Evolutionary conservation across 352 stramenopile species (phyloP).

Genomic region (Globisporangium recalcitrans): DNA sequence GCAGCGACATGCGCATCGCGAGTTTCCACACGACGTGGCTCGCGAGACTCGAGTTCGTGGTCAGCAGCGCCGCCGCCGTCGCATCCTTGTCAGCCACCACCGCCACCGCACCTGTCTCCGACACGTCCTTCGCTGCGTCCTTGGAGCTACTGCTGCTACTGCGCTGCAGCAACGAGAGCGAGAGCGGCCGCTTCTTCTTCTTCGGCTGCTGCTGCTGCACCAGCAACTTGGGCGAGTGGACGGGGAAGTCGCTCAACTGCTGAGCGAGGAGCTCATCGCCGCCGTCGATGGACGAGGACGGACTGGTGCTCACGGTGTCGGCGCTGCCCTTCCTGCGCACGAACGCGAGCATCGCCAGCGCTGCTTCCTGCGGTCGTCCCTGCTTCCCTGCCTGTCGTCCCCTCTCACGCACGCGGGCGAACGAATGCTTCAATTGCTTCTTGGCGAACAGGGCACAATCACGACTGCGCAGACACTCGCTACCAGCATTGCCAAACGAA

Average conservation of each 20-base stretch:
- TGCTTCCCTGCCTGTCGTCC: neutral
- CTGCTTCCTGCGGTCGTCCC: neutral
- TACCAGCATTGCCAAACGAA: constrained; percentile 8
- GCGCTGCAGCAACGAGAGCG: constrained; percentile 11
- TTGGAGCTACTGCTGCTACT: constrained; percentile 1
- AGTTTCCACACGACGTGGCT: constrained; percentile 63
- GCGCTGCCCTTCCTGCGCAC: constrained; percentile 18
- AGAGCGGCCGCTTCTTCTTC: constrained; percentile 14
- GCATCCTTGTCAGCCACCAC: constrained; percentile 5
- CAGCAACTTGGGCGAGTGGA: neutral
- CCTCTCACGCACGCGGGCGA: neutral
- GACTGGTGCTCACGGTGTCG: constrained; percentile 19
- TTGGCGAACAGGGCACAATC: constrained; percentile 7
- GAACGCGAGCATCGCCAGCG: constrained; percentile 14
- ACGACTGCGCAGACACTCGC: constrained; percentile 6
- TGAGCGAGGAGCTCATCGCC: constrained; percentile 12
- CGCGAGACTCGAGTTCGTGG: constrained; percentile 21
- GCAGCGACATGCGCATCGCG: constrained; percentile 57
- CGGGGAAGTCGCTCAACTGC: constrained; percentile 1
- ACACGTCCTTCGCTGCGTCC: neutral
- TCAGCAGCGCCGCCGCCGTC: constrained; percentile 4
- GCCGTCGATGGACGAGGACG: constrained; percentile 14
- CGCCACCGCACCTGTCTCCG: neutral
- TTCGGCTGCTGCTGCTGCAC: neutral
- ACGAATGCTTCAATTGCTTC: constrained; percentile 1